phyloP scores from a whole-genome alignment of 2,329 filamentous ascomycete species.

The Penicillium italicum region DNA sequence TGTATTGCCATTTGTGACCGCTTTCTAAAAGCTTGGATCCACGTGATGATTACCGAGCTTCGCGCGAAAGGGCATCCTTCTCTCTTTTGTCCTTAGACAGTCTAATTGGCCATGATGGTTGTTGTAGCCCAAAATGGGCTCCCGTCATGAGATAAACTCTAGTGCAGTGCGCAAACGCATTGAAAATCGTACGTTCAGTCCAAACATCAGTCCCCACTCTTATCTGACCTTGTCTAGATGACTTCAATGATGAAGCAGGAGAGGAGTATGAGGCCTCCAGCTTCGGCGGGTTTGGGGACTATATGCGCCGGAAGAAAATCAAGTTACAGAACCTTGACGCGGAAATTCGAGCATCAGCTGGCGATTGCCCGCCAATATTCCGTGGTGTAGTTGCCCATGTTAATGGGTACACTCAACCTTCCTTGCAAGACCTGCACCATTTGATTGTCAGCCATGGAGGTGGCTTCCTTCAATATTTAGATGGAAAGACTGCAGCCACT shows the following conservation, averaged over 20 bases:
- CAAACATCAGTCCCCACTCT: slow-evolving; percentile 6
- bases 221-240: slow-evolving; percentile 46
- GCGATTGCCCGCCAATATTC: slow-evolving; percentile 78
- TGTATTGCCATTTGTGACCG: slow-evolving; percentile 17
- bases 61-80: background rate
- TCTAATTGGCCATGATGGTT: slow-evolving; percentile 19
- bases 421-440: slow-evolving; percentile 80
- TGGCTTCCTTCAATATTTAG: slow-evolving; percentile 88
- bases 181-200: slow-evolving; percentile 49
- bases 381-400: slow-evolving; percentile 86
- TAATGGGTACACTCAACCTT: slow-evolving; percentile 93
- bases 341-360: slow-evolving; percentile 66
- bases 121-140: slow-evolving; percentile 53
- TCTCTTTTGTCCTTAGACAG: background rate
- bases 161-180: slow-evolving; percentile 60
- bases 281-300: slow-evolving; percentile 87
- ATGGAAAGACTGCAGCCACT: slow-evolving; percentile 90
- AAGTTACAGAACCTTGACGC: slow-evolving; percentile 94
- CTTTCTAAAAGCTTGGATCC: slow-evolving; percentile 5
- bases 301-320: slow-evolving; percentile 92
- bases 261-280: slow-evolving; percentile 86
- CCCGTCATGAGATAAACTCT: slow-evolving; percentile 58
- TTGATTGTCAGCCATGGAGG: slow-evolving; percentile 92
- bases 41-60: slow-evolving; percentile 13
- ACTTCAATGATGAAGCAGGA: slow-evolving; percentile 74